Evolutionary conservation across 768 basidiomycete genomes (phyloP).

Genomic region (Calvatia gigantea): DNA sequence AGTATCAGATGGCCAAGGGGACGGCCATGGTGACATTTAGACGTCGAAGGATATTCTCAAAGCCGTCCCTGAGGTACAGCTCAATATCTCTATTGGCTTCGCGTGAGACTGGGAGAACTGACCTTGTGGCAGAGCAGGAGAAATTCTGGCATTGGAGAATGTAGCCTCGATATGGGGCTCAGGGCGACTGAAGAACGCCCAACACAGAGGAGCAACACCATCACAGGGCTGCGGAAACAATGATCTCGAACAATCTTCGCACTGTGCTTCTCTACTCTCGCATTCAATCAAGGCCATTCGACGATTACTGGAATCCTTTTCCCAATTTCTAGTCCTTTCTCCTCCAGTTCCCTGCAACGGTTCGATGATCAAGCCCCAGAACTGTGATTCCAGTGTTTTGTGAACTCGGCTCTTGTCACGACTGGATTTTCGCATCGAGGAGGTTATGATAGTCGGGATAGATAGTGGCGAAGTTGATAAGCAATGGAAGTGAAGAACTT

Average conservation of each 20-base stretch:
- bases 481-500: conserved; percentile 1
- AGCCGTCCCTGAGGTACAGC: not conserved
- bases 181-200: conserved; percentile 2
- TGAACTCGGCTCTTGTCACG: not conserved
- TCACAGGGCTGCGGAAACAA: not conserved
- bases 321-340: not conserved
- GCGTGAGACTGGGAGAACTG: not conserved
- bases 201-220: not conserved
- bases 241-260: too few species aligned
- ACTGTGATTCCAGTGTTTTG: not conserved
- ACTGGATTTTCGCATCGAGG: not conserved
- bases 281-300: conserved; percentile 2
- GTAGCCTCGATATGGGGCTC: not conserved
- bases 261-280: not conserved
- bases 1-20: conserved; percentile 13
- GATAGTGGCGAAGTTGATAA: not conserved
- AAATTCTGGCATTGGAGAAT: not conserved
- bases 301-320: not conserved
- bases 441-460: not conserved
- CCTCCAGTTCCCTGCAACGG: not conserved
- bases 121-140: not conserved
- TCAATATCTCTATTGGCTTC: not conserved
- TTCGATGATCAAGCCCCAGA: not conserved
- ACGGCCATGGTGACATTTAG: not conserved
- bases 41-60: conserved; percentile 1